A percentile compares a stretch with the other conserved stretches of the same genome.
phyloP scores from a whole-genome alignment of 164 flowering plant species.

The Chloranthus sessilifolius region DNA sequence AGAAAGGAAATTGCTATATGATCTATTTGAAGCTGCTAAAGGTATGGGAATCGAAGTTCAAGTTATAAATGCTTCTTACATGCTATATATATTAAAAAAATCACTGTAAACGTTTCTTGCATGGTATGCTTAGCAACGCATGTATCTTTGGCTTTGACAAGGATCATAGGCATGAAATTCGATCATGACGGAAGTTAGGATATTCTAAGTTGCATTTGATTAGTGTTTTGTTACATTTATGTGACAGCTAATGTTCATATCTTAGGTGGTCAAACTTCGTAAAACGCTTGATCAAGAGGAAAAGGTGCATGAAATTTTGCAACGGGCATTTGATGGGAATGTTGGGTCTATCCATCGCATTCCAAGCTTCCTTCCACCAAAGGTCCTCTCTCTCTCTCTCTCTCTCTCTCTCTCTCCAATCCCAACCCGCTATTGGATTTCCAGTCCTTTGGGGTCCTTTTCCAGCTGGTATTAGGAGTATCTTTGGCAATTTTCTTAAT shows the following conservation, averaged over 20 bases:
- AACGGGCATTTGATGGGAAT: constrained; percentile 24
- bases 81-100: no score
- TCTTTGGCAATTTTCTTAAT: no score
- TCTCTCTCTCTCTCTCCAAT: not conserved
- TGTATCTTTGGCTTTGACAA: not conserved
- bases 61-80: no score
- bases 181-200: not conserved
- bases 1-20: no score
- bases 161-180: not conserved
- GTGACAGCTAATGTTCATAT: not conserved
- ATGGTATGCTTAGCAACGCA: no score
- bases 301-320: constrained; percentile 52
- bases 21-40: no score
- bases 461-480: no score
- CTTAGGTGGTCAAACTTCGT: constrained; percentile 58
- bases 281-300: constrained; percentile 63
- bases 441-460: not conserved
- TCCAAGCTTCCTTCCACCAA: constrained; percentile 67
- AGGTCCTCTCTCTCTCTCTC: constrained; percentile 30
- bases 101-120: no score
- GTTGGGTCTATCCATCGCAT: constrained; percentile 36
- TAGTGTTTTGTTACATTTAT: not conserved
- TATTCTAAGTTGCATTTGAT: no score
- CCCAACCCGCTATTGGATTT: not conserved
- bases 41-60: no score